Evolutionary conservation across 257 asterid species (phyloP).

Genomic region (Nemophila menziesii): DNA sequence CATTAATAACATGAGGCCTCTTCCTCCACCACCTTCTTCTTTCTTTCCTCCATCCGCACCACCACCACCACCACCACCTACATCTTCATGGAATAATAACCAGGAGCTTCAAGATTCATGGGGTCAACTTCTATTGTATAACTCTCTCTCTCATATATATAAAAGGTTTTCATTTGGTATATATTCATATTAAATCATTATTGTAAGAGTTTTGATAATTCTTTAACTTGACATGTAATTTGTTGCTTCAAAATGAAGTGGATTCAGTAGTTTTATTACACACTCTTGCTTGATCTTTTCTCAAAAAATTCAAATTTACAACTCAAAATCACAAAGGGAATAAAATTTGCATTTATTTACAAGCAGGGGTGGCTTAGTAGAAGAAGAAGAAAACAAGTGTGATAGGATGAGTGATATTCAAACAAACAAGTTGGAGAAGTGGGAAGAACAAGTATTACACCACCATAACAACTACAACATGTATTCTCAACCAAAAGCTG

Average conservation of each 20-base stretch:
- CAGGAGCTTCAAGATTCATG: constrained; percentile 53
- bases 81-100: constrained; percentile 32
- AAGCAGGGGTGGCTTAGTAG: constrained; percentile 47
- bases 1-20: constrained; percentile 30
- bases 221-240: not conserved
- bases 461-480: constrained; percentile 13
- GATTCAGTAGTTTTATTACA: not conserved
- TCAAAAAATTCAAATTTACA: not conserved
- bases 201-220: not conserved
- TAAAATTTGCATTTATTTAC: too few relatives aligned
- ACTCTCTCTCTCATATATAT: not conserved
- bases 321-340: not conserved
- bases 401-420: constrained; percentile 11
- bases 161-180: not conserved
- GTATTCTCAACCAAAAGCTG: constrained; percentile 12
- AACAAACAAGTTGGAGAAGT: constrained; percentile 29
- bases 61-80: constrained; percentile 20
- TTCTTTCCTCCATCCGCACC: constrained; percentile 22
- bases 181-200: constrained; percentile 5
- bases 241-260: not conserved
- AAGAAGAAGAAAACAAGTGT: constrained; percentile 35
- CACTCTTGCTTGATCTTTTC: not conserved
- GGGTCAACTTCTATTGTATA: constrained; percentile 62
- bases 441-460: constrained; percentile 35
- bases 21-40: constrained; percentile 13